Evolutionary conservation across 2,329 filamentous ascomycete species (phyloP).

Genomic region (Raffaelea deltoideospora): DNA sequence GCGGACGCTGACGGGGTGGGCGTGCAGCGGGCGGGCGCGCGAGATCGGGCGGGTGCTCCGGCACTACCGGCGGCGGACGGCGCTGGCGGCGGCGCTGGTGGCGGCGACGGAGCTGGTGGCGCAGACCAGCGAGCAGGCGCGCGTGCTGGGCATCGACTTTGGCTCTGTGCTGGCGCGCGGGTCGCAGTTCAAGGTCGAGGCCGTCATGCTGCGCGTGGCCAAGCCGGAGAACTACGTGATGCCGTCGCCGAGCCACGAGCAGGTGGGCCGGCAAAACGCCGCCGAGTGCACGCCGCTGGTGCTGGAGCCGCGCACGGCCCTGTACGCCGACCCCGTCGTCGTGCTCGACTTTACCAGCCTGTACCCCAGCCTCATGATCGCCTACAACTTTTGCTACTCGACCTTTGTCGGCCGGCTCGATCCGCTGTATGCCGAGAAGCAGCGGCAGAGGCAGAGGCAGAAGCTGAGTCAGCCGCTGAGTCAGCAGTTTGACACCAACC

Average conservation of each 20-base stretch:
- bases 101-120: slow-evolving; percentile 80
- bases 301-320: slow-evolving; percentile 92
- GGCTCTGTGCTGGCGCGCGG: slow-evolving; percentile 90
- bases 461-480: background rate
- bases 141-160: slow-evolving; percentile 87
- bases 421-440: slow-evolving; percentile 5
- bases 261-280: slow-evolving; percentile 87
- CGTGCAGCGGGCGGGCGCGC: slow-evolving; percentile 48
- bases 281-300: slow-evolving; percentile 88
- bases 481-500: background rate
- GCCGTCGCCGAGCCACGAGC: slow-evolving; percentile 76
- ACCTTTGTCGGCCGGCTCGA: slow-evolving; percentile 75
- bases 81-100: slow-evolving; percentile 78
- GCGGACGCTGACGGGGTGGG: slow-evolving; percentile 69
- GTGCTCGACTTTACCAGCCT: slow-evolving; percentile 93
- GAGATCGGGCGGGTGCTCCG: slow-evolving; percentile 61
- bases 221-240: slow-evolving; percentile 92
- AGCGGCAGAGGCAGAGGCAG: background rate
- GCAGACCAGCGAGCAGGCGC: slow-evolving; percentile 85
- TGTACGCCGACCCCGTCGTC: slow-evolving; percentile 78
- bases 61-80: slow-evolving; percentile 62
- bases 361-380: slow-evolving; percentile 97
- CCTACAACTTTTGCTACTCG: slow-evolving; percentile 98
- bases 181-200: slow-evolving; percentile 97
- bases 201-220: slow-evolving; percentile 94